Evolutionary conservation across 2,329 filamentous ascomycete species (phyloP), one percentile per base, ranked within the genome.

Genomic region (Trichoderma sp.): DNA sequence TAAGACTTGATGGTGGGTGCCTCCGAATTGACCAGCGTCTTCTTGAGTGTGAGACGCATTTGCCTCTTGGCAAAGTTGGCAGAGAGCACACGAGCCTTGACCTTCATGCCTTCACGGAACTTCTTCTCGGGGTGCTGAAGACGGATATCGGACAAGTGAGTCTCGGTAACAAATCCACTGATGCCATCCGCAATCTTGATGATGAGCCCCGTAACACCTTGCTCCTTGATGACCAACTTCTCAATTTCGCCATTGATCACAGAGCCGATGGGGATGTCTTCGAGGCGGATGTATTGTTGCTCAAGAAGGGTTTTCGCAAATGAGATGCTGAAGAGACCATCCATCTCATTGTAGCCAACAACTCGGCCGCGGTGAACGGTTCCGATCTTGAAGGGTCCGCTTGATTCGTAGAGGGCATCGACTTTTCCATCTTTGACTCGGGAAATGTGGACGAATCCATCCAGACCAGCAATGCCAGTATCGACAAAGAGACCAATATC

Each of bases 101-200:
- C 91, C 67, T 91, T 89, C 81, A 93, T 89, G 1, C 94, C 94
- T 80, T 95, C 93, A 73, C 92, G 89, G 82, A 98, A 99, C 80
- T 98, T 98, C 85, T 95, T 97, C 81, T 99, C 96, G 0, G 96
- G 96, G 77, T 98, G 93, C 78, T 96, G 93, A 28, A 99, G 85
- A 73, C 90, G 90, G 15, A 96, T 88, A 80, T 99, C 97, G 60
- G 96, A 92, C 76, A 99, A 86, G 79, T 99, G 97, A 79, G 91
- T 90, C 78, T 95, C 93, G 4, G 94, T 89, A 3, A 98, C 94
- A 71, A 97, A 87, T n/a, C 94, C 96, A 65, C 89, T 91, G 75
- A 99, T 94, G 60, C 93, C 93, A 56, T 98, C 93, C 9, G 94
- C 91, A 66, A 99, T 83, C 76, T 92, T 93, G 66, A 98, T 87